Evolutionary conservation across 345 rosid species (phyloP), one percentile per base, ranked within the genome.

Genomic region (Balakata baccata): DNA sequence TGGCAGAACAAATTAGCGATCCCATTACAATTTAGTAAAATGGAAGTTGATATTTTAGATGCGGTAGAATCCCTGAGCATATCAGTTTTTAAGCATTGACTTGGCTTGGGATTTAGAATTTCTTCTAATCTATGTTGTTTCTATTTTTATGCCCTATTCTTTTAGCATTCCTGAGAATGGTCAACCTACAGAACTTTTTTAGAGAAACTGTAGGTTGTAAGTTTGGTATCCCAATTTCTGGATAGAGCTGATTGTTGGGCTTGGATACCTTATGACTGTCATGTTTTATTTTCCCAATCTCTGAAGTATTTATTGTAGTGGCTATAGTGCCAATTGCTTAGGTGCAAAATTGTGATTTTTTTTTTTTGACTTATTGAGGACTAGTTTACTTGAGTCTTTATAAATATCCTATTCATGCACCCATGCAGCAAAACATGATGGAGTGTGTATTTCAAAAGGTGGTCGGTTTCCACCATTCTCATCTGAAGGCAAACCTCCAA

Each of bases 401-500:
- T 64, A 20, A 69, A 20, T 11, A n/a, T 57, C 66, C 29, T 20
- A 20, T 39, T 65, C 18, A 17, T 18, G 65, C 37, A 37, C 71
- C 39, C 51, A 59, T 82, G 81, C 89, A 79, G 88, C 85, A 11
- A 81, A 80, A 68, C 64, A 82, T 4, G 75, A 46, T 64, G 93
- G 92, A 41, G 84, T 84, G 16, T 96, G 98, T 62, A 25, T 85
- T 50, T 96, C 98, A 22, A 89, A 96, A 85, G 96, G 99, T 37
- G 97, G 97, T 49, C 78, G 88, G 68, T 96, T 96, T 77, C 89
- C 90, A 0, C 89, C 96, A 11, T 96, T 86, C 68, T 79, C 90
- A 14, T 83, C 83, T 11, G 90, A 90, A 82, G 96, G 98, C 56
- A 89, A 84, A 75, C 90, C 95, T 60, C 98, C 97, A 3, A 84